Evolutionary conservation across 257 asterid species (phyloP), one percentile per base, ranked within the genome.

Genomic region (Solanum sejunctum): DNA sequence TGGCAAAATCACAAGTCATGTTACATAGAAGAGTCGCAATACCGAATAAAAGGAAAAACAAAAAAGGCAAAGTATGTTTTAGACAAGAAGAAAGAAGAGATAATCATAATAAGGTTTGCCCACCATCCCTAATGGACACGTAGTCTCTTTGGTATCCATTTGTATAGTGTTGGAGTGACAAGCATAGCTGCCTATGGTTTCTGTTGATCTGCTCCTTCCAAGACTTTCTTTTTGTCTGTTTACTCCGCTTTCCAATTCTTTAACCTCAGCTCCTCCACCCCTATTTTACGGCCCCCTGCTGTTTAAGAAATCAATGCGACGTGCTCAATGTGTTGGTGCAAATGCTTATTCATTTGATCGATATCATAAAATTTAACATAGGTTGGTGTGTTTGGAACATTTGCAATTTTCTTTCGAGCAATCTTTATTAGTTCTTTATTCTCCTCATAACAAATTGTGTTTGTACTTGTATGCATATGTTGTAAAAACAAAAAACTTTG

Each of bases 131-230:
- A 73, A 49, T 47, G 81, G 23, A 91, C 91, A 6, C 92, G 92
- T 43, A 84, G 83, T 20, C 91, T 85, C 83, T 84, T 82, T 91
- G 90, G 83, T 96, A 96, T 36, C 89, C 98, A 2, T 87, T 88
- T 43, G 97, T 88, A 26, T 96, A 96, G 84, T 94, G 95, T 91
- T 94, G 97, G 43, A 93, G 89, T 9, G 98, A 94, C 88, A 93
- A 80, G 87, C 97, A 93, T 10, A 96, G 94, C 85, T 96, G 98
- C 99, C 80, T 96, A 97, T 13, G 98, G 88, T 87, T 96, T 96
- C 88, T 89, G 98, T 90, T 96, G 63, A 57, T 18, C 97, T 0
- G 93, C 98, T 32, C 95, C 97, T 90, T 94, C 93, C 64, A 85
- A 54, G 16, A 94, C 92, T 6, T 66, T 92, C 95, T 45, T 85